These are phyloP conservation scores for Dothistroma pini DNA, from an alignment of 2,329 filamentous ascomycete genomes.

Conservation along the genomic window DNA sequence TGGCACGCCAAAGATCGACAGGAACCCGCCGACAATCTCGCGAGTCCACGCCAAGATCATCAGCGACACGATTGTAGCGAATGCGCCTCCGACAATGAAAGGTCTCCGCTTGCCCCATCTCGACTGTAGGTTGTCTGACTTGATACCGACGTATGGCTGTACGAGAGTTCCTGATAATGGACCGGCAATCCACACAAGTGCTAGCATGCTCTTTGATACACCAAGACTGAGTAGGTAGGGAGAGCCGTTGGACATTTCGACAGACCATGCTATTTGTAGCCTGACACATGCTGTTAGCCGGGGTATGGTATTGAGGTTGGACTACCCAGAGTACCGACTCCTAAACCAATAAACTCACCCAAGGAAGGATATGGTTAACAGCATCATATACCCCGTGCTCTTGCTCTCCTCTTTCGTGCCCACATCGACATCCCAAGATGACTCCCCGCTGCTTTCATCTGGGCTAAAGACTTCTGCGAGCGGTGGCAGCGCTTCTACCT, in stretches of 20 bases:
- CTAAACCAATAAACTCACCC: slow-evolving; percentile 44
- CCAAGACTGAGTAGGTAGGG: slow-evolving; percentile 53
- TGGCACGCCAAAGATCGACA: slow-evolving; percentile 68
- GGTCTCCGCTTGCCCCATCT: slow-evolving; percentile 50
- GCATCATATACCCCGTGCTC: slow-evolving; percentile 78
- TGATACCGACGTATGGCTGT: slow-evolving; percentile 53
- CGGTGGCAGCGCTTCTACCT: slow-evolving; percentile 19
- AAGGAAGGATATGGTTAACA: slow-evolving; percentile 81
- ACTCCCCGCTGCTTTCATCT: slow-evolving; percentile 41
- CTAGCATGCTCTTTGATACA: slow-evolving; percentile 50
- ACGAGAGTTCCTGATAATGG: slow-evolving; percentile 52
- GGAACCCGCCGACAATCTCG: slow-evolving; percentile 59
- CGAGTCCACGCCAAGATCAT: slow-evolving; percentile 50
- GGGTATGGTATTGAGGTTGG: neutral
- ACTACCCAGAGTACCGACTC: slow-evolving; percentile 2
- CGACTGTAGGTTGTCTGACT: slow-evolving; percentile 50
- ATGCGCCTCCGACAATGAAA: slow-evolving; percentile 50
- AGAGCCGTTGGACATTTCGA: slow-evolving; percentile 90
- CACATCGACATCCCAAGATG: slow-evolving; percentile 49
- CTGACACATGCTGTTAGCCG: slow-evolving; percentile 37
- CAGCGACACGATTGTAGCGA: slow-evolving; percentile 49
- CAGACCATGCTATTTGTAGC: slow-evolving; percentile 91
- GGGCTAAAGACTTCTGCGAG: slow-evolving; percentile 18
- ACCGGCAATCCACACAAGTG: slow-evolving; percentile 55
- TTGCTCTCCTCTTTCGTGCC: slow-evolving; percentile 50